Evolutionary conservation across 805 yeast genomes (phyloP).

Genomic region (Ogataea saltuana): DNA sequence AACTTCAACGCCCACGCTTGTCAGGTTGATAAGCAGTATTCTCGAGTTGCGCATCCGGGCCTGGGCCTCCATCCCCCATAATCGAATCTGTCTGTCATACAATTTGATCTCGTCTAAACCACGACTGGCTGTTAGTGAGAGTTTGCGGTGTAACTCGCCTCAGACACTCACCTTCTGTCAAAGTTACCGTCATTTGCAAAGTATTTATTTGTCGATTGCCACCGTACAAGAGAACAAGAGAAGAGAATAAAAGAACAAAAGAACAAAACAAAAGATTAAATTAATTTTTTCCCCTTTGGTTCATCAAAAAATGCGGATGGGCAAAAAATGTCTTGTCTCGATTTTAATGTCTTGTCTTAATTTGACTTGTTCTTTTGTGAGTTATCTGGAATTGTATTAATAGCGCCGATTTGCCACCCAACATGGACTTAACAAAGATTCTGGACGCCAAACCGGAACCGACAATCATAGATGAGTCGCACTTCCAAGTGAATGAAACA

Average conservation of each 20-base stretch:
- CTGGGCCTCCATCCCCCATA: constrained; percentile 97
- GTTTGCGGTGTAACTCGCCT: background rate
- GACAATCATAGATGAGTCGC: constrained; percentile 62
- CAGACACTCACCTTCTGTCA: constrained; percentile 17
- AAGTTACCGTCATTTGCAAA: no score
- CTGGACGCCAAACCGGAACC: constrained; percentile 87
- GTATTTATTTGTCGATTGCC: no score
- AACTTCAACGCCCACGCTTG: constrained; percentile 79
- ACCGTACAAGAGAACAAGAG: background rate
- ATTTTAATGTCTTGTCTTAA: constrained; percentile 1
- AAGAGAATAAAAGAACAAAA: background rate
- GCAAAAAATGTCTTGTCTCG: background rate
- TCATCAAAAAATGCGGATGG: background rate
- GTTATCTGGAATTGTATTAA: background rate
- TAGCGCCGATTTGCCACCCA: background rate
- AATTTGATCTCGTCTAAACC: constrained; percentile 76
- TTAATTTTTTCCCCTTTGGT: background rate
- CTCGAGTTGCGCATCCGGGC: constrained; percentile 69
- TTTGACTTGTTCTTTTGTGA: constrained; percentile 1
- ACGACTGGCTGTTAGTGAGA: constrained; percentile 5
- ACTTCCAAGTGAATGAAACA: constrained; percentile 36
- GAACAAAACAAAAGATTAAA: constrained; percentile 1
- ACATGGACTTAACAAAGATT: constrained; percentile 73
- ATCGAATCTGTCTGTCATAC: constrained; percentile 90
- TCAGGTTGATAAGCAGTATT: constrained; percentile 67